Evolutionary conservation across 768 basidiomycete species (phyloP).

Genomic region (Rhodotorula graminis): DNA sequence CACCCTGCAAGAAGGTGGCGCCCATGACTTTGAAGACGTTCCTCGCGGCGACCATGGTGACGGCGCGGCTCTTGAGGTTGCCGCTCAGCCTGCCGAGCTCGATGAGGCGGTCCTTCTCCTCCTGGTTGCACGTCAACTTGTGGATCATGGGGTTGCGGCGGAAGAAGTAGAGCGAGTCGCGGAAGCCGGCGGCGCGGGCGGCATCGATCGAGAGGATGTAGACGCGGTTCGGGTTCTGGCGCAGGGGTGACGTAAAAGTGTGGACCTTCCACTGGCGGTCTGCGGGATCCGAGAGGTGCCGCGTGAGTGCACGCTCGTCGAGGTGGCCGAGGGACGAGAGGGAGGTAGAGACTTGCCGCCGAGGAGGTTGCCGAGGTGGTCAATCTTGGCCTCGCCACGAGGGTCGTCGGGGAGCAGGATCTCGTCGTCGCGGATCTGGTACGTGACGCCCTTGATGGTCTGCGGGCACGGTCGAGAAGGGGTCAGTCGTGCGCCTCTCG

Average conservation of each 20-base stretch:
- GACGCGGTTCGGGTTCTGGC: constrained; percentile 67
- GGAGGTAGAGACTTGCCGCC: constrained; percentile 58
- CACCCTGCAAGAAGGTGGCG: constrained; percentile 79
- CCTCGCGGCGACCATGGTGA: constrained; percentile 85
- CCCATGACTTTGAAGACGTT: constrained; percentile 94
- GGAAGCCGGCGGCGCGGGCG: constrained; percentile 88
- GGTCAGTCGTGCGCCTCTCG: too few relatives aligned
- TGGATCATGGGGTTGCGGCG: constrained; percentile 81
- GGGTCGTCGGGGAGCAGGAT: constrained; percentile 74
- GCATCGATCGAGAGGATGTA: constrained; percentile 99
- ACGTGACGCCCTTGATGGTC: constrained; percentile 63
- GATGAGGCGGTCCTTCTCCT: constrained; percentile 80
- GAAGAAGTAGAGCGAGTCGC: constrained; percentile 97
- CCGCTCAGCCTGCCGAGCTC: constrained; percentile 78
- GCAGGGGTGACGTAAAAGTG: constrained; percentile 78
- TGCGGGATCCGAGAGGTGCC: constrained; percentile 44
- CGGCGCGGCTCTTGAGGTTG: constrained; percentile 81
- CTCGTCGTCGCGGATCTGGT: constrained; percentile 83
- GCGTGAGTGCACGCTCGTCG: not conserved
- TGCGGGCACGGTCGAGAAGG: constrained; percentile 30
- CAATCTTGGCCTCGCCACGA: constrained; percentile 88
- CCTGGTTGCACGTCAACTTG: constrained; percentile 82
- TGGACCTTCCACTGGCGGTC: constrained; percentile 81
- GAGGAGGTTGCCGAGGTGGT: constrained; percentile 71
- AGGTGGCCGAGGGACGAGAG: not conserved